A percentile compares a stretch with the other conserved stretches of the same genome.
Evolutionary conservation across 2,329 filamentous ascomycete genomes (phyloP).

Genomic region (Ophiocordyceps robertsii): DNA sequence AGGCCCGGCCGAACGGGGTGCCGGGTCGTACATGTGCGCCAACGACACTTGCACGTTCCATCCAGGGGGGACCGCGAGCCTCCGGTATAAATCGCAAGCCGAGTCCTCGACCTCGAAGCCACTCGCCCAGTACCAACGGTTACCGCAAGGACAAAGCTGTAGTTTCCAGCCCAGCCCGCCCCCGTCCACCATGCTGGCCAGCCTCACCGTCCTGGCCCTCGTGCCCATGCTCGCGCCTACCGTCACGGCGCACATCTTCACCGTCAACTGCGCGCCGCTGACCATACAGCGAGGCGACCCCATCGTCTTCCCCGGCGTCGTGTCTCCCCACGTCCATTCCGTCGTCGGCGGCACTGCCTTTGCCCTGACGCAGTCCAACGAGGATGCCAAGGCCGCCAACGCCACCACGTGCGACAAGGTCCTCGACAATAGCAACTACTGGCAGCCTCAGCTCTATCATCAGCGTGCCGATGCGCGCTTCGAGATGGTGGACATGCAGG

Average conservation of each 20-base stretch:
- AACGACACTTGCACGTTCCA: no score
- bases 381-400: slow-evolving; percentile 34
- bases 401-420: slow-evolving; percentile 54
- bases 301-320: slow-evolving; percentile 38
- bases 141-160: no score
- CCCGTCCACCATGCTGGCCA: not conserved
- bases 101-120: no score
- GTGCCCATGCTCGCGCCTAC: not conserved
- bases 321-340: slow-evolving; percentile 45
- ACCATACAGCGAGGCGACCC: slow-evolving; percentile 40
- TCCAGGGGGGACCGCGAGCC: no score
- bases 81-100: no score
- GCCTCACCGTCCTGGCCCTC: not conserved
- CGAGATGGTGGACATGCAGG: slow-evolving; percentile 19
- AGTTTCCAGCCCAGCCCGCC: no score
- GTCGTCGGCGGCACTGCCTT: slow-evolving; percentile 52
- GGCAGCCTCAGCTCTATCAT: slow-evolving; percentile 45
- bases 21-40: no score
- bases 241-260: slow-evolving; percentile 10
- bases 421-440: slow-evolving; percentile 53
- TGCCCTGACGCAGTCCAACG: slow-evolving; percentile 37
- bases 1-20: no score
- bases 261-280: slow-evolving; percentile 12
- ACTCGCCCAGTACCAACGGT: no score
- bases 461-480: slow-evolving; percentile 43